phyloP scores from a whole-genome alignment of 306 rosid species.

The Ammopiptanthus mongolicus region DNA sequence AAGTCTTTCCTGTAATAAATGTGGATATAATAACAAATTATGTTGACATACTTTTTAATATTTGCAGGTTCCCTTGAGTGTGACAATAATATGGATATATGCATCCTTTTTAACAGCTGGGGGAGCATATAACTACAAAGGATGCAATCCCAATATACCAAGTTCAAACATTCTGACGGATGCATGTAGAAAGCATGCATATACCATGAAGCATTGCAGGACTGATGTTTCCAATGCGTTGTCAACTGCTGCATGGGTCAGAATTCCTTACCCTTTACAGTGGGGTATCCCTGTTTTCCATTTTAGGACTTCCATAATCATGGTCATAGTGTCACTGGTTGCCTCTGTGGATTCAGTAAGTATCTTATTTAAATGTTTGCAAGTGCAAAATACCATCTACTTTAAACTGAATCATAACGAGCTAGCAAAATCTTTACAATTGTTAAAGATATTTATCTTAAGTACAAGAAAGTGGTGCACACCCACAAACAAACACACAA shows the following conservation, averaged over 20 bases:
- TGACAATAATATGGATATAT: conserved; percentile 64
- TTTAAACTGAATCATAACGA: not conserved
- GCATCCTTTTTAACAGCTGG: conserved; percentile 91
- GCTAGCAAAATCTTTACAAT: not conserved
- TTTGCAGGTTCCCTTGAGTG: conserved; percentile 86
- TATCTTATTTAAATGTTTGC: conserved; percentile 25
- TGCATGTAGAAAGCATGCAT: conserved; percentile 80
- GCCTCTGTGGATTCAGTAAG: conserved; percentile 93
- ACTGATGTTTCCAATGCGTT: conserved; percentile 82
- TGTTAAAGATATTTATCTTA: not conserved
- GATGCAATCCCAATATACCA: conserved; percentile 73
- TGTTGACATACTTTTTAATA: conserved; percentile 21
- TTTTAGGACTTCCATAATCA: conserved; percentile 71
- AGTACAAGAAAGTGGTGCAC: not conserved
- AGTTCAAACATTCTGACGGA: conserved; percentile 80
- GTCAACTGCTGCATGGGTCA: conserved; percentile 71
- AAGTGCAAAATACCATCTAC: not conserved
- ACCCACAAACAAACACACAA: not conserved
- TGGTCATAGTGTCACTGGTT: conserved; percentile 72
- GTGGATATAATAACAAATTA: not conserved
- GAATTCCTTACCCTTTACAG: conserved; percentile 83
- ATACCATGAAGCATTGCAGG: conserved; percentile 80
- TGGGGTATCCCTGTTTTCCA: conserved; percentile 89
- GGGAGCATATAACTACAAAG: conserved; percentile 82
- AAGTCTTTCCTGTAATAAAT: not conserved